Evolutionary conservation across 1,284 basidiomycete genomes (phyloP), one percentile per base, ranked within the genome.

Genomic region (Marasmius fiardii): DNA sequence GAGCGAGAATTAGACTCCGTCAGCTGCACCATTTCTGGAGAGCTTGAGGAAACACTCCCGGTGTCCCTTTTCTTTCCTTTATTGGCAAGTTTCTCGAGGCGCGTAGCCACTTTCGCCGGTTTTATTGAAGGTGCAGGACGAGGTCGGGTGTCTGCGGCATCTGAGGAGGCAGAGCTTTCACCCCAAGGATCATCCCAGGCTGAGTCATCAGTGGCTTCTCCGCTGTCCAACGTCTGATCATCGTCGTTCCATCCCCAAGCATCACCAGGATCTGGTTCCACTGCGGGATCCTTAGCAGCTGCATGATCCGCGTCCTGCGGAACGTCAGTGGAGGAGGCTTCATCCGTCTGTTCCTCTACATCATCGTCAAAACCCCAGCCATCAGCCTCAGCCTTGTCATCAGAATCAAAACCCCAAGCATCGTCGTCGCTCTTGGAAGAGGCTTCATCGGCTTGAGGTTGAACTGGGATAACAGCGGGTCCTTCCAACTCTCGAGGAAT

Each of bases 201-300:
- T 50, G 77, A 73, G 23, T 64, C 66, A 33, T 54, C 53, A 48
- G 74, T 71, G 44, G 71, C 71, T 23, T 44, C 45, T 41, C 58
- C 52, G 34, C 69, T 68, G 7, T 62, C 54, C 14, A 66, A 59
- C 16, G 62, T 56, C 0, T 60, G 54, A 18, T 67, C 65, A 21
- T 66, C 71, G 14, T 68, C 73, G 28, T 85, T 79, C 84, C 80
- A 86, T 1, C 84, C 87, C 87, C 88, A 90, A 1, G 83, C 80
- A 62, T 85, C 80, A 20, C 68, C 73, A 12, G 77, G 66, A 59
- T 83, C 78, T 44, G 63, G 61, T 23, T 72, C 68, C 23, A 55
- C 52, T 8, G 59, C 58, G 24, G 61, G 58, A 43, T 66, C 61
- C n/a, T 47, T 54, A 43, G 64, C 54, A 43, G 59, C 52, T 18